Evolutionary conservation across 345 rosid genomes (phyloP).

Genomic region (Kernera saxatilis): DNA sequence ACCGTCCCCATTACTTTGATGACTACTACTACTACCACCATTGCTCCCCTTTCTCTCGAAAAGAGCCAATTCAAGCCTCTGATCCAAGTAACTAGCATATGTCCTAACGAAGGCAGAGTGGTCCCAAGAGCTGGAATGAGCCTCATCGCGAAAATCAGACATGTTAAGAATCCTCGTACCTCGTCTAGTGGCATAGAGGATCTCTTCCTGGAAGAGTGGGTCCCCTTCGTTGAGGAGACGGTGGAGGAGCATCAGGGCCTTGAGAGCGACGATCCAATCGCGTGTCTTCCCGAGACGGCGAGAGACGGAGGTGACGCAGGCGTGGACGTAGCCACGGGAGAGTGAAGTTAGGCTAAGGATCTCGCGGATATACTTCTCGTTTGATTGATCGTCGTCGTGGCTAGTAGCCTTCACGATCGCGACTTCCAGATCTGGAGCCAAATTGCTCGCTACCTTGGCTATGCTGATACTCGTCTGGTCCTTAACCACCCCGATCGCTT

Average conservation of each 20-base stretch:
- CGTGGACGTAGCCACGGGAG: conserved; percentile 76
- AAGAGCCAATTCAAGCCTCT: conserved; percentile 58
- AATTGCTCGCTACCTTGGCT: conserved; percentile 72
- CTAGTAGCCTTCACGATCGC: conserved; percentile 93
- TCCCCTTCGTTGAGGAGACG: conserved; percentile 69
- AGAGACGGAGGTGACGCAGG: conserved; percentile 64
- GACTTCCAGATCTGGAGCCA: conserved; percentile 90
- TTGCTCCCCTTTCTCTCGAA: conserved; percentile 39
- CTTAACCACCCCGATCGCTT: conserved; percentile 79
- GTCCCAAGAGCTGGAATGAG: conserved; percentile 86
- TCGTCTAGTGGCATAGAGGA: conserved; percentile 59
- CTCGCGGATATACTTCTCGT: conserved; percentile 73
- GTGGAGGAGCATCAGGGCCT: conserved; percentile 68
- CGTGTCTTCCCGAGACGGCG: conserved; percentile 80
- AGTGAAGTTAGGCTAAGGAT: conserved; percentile 66
- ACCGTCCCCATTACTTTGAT: conserved; percentile 33
- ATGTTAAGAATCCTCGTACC: conserved; percentile 80
- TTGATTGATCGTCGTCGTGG: conserved; percentile 88
- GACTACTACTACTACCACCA: conserved; percentile 32
- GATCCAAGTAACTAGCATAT: conserved; percentile 72
- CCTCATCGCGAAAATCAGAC: conserved; percentile 76
- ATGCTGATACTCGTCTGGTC: conserved; percentile 76
- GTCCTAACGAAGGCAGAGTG: conserved; percentile 69
- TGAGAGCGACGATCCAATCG: conserved; percentile 87
- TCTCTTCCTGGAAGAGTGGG: conserved; percentile 68